These are phyloP conservation scores for Sporormia fimetaria DNA, from an alignment of 495 filamentous ascomycete species.

Conservation along the genomic window DNA sequence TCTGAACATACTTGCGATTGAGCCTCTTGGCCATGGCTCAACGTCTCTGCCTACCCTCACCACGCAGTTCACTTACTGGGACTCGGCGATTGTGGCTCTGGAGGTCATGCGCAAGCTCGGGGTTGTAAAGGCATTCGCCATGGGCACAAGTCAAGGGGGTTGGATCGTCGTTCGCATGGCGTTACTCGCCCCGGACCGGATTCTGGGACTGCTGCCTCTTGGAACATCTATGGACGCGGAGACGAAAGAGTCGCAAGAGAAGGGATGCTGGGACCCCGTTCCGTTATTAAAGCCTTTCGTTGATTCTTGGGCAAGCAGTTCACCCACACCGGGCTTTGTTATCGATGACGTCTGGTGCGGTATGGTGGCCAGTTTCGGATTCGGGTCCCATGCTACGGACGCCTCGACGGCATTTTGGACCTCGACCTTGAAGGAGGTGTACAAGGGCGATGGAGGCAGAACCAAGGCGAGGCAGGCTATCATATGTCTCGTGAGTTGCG, in stretches of 20 bases:
- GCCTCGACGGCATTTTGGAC: slow-evolving; percentile 42
- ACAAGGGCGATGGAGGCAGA: slow-evolving; percentile 48
- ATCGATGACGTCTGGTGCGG: slow-evolving; percentile 44
- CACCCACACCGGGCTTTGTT: slow-evolving; percentile 41
- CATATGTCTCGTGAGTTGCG: slow-evolving; percentile 47
- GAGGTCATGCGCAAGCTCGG: slow-evolving; percentile 43
- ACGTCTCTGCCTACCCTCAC: slow-evolving; percentile 34
- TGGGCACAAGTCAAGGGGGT: slow-evolving; percentile 50
- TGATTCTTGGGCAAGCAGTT: slow-evolving; percentile 37
- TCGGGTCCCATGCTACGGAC: slow-evolving; percentile 37
- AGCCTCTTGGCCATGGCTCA: slow-evolving; percentile 42
- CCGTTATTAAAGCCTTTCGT: slow-evolving; percentile 35
- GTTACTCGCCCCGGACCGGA: slow-evolving; percentile 41
- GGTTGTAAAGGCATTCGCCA: slow-evolving; percentile 43
- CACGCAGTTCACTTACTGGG: slow-evolving; percentile 44
- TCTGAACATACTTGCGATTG: slow-evolving; percentile 42
- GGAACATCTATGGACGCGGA: slow-evolving; percentile 55
- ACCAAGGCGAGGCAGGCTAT: slow-evolving; percentile 45
- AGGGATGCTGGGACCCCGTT: slow-evolving; percentile 48
- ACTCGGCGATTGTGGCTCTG: slow-evolving; percentile 41
- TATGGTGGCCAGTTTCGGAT: slow-evolving; percentile 45
- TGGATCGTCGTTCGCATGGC: slow-evolving; percentile 51
- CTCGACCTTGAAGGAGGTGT: slow-evolving; percentile 42
- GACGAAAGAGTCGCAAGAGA: slow-evolving; percentile 40
- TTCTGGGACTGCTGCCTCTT: slow-evolving; percentile 47